Percentiles rank a stretch among this genome's conserved stretches.
Evolutionary conservation across 352 stramenopile genomes (phyloP).

Genomic region (Phytophthora brassicae): DNA sequence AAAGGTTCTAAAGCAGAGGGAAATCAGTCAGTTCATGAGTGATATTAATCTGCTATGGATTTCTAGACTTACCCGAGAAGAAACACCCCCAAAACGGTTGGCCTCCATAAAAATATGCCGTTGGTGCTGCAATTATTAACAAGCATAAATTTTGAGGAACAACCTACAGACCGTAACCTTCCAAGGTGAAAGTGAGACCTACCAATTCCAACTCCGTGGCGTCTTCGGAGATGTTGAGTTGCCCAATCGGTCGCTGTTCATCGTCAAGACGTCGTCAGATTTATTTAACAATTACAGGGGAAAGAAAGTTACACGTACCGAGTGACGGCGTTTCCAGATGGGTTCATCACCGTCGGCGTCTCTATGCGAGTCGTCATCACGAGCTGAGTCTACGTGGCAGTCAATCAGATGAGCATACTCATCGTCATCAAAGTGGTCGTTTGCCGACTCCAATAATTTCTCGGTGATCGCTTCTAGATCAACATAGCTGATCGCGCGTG

Average conservation of each 20-base stretch:
- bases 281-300: background rate
- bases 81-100: conserved; percentile 51
- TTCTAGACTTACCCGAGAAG: conserved; percentile 39
- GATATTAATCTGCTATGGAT: background rate
- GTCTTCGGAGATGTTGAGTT: conserved; percentile 47
- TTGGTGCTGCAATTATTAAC: conserved; percentile 38
- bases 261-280: conserved; percentile 3
- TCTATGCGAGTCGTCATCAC: conserved; percentile 31
- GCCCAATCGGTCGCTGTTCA: conserved; percentile 39
- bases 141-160: background rate
- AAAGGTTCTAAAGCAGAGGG: conserved; percentile 40
- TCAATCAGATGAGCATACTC: conserved; percentile 74
- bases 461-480: conserved; percentile 79
- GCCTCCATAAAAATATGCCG: conserved; percentile 66
- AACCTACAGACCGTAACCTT: background rate
- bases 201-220: conserved; percentile 61
- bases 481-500: conserved; percentile 70
- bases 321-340: conserved; percentile 54
- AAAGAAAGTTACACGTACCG: conserved; percentile 21
- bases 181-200: background rate
- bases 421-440: conserved; percentile 53
- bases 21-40: background rate
- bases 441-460: conserved; percentile 54
- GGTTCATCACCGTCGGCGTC: conserved; percentile 23
- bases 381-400: conserved; percentile 63